Evolutionary conservation across 495 filamentous ascomycete species (phyloP).

Genomic region (Xylaria telfairii): DNA sequence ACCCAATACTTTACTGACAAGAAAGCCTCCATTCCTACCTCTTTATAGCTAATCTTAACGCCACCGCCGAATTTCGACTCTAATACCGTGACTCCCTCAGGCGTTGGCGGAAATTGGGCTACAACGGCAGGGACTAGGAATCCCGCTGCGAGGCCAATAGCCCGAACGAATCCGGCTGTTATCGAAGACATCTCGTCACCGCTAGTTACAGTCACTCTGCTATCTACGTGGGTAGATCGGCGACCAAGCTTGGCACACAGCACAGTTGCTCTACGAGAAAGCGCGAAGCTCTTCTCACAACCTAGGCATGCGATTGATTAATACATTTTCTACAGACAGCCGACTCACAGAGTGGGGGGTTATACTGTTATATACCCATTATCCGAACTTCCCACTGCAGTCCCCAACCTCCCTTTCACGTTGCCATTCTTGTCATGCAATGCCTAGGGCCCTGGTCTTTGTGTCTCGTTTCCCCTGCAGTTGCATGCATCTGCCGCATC

Average conservation of each 20-base stretch:
- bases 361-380: neutral
- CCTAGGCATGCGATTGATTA: neutral
- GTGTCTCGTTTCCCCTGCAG: neutral
- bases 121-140: slow-evolving; percentile 24
- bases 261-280: neutral
- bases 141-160: slow-evolving; percentile 21
- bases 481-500: slow-evolving; percentile 18
- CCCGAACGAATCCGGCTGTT: neutral
- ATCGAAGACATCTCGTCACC: slow-evolving; percentile 6
- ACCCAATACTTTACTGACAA: neutral
- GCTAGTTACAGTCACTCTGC: neutral
- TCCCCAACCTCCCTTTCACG: slow-evolving; percentile 7
- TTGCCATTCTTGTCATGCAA: slow-evolving; percentile 6
- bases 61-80: slow-evolving; percentile 64
- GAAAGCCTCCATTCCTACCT: slow-evolving; percentile 47
- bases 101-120: slow-evolving; percentile 63
- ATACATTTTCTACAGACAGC: neutral
- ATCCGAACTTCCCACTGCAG: slow-evolving; percentile 5
- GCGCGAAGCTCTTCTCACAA: neutral
- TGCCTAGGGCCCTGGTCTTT: slow-evolving; percentile 16
- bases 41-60: slow-evolving; percentile 68
- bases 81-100: slow-evolving; percentile 59
- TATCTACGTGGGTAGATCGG: slow-evolving; percentile 5
- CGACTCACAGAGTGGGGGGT: neutral
- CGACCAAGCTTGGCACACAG: neutral